A percentile compares a stretch with the other conserved stretches of the same genome.
These are phyloP conservation scores for Rhizopogon sp. DNA, from an alignment of 768 basidiomycete genomes.

Conservation along the genomic window DNA sequence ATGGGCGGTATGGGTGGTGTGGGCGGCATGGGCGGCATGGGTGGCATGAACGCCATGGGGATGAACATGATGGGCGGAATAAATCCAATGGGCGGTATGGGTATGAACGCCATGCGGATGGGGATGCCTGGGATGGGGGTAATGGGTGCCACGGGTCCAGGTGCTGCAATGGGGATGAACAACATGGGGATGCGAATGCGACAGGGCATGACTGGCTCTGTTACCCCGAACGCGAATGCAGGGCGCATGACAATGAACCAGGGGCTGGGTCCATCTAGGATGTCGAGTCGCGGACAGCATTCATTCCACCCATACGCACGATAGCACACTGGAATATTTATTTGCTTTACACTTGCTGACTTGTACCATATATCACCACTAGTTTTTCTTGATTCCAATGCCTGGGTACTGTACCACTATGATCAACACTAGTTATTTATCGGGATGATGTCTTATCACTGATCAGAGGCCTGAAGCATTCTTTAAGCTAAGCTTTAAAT, in stretches of 20 bases:
- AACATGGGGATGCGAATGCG: slow-evolving; percentile 33
- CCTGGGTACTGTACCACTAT: too few species aligned
- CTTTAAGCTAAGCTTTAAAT: too few species aligned
- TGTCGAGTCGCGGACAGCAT: slow-evolving; percentile 50
- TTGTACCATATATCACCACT: slow-evolving; percentile 27
- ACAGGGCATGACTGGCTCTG: slow-evolving; percentile 29
- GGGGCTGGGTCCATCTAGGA: slow-evolving; percentile 44
- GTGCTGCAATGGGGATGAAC: slow-evolving; percentile 30
- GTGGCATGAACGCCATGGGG: slow-evolving; percentile 24
- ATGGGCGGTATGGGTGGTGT: slow-evolving; percentile 25
- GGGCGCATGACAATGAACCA: slow-evolving; percentile 37
- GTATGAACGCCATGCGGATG: slow-evolving; percentile 16
- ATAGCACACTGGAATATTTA: slow-evolving; percentile 21
- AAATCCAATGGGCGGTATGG: slow-evolving; percentile 17
- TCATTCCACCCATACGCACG: slow-evolving; percentile 65
- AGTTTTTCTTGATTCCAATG: slow-evolving; percentile 1
- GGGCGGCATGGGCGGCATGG: slow-evolving; percentile 18
- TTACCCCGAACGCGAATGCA: slow-evolving; percentile 23
- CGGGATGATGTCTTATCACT: too few species aligned
- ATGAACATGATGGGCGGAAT: slow-evolving; percentile 20
- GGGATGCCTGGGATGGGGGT: slow-evolving; percentile 30
- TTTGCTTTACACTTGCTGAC: slow-evolving; percentile 7
- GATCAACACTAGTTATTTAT: too few species aligned
- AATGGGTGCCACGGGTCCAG: slow-evolving; percentile 21
- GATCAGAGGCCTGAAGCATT: too few species aligned